These are phyloP conservation scores for Mycena crocata DNA, from an alignment of 768 basidiomycete genomes.

Conservation along the genomic window DNA sequence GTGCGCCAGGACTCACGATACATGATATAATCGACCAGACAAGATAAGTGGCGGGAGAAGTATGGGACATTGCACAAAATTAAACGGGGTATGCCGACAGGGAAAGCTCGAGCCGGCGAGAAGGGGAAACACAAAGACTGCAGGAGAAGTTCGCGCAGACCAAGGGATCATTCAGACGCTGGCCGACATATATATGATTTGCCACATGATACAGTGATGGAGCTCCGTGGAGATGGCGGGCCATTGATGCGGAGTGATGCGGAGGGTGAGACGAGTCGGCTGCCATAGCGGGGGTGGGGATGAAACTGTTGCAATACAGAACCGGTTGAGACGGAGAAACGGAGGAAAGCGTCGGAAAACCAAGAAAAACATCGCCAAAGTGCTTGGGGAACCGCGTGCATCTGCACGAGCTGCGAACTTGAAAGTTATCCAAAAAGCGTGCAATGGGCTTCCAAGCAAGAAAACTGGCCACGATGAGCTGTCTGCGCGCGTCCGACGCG, in stretches of 20 bases:
- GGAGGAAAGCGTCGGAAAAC: neutral
- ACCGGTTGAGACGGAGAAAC: neutral
- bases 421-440: too few species aligned
- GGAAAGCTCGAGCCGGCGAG: slow-evolving; percentile 40
- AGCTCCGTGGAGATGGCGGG: slow-evolving; percentile 11
- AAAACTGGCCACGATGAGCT: too few species aligned
- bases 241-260: slow-evolving; percentile 4
- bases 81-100: slow-evolving; percentile 30
- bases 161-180: neutral
- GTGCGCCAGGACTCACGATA: slow-evolving; percentile 54
- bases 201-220: slow-evolving; percentile 26
- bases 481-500: too few species aligned
- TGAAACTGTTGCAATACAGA: neutral
- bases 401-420: too few species aligned
- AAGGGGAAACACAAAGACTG: slow-evolving; percentile 28
- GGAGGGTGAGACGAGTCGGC: neutral
- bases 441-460: too few species aligned
- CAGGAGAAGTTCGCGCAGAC: slow-evolving; percentile 27
- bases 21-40: slow-evolving; percentile 69
- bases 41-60: slow-evolving; percentile 69
- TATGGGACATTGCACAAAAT: slow-evolving; percentile 64
- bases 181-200: slow-evolving; percentile 18
- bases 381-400: too few species aligned
- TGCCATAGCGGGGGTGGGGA: neutral
- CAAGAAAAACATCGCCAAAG: neutral